These are phyloP conservation scores for Fraxinus paxiana DNA, from an alignment of 305 asterid genomes.

Conservation along the genomic window DNA sequence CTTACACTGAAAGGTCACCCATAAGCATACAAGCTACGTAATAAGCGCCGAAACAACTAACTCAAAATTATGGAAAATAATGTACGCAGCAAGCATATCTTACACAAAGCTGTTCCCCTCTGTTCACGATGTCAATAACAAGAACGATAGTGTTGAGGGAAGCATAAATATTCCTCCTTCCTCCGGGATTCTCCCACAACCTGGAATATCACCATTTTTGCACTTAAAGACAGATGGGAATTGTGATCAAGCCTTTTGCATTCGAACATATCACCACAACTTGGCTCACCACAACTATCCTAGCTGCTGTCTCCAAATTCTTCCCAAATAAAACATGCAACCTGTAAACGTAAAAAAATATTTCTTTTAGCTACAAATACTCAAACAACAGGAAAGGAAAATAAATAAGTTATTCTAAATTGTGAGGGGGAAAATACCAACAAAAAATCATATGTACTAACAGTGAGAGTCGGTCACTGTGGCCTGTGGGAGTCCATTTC, in stretches of 20 bases:
- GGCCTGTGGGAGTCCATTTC: constrained; percentile 10
- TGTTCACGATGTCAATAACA: constrained; percentile 76
- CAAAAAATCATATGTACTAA: constrained; percentile 30
- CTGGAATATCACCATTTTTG: constrained; percentile 26
- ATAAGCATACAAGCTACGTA: neutral
- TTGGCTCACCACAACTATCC: too few species aligned
- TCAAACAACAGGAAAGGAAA: too few species aligned
- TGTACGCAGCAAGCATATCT: constrained; percentile 24
- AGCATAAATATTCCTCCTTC: constrained; percentile 75
- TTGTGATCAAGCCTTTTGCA: neutral
- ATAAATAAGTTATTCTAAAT: too few species aligned
- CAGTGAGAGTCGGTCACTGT: constrained; percentile 76
- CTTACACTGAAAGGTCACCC: constrained; percentile 52
- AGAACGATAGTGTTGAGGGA: constrained; percentile 64
- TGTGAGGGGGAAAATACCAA: too few species aligned
- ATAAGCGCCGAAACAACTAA: neutral
- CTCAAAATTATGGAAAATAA: neutral
- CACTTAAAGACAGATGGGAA: neutral
- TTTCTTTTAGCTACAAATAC: too few species aligned
- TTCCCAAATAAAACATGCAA: too few species aligned
- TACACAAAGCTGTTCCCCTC: constrained; percentile 86
- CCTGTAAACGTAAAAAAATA: too few species aligned
- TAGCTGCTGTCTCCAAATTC: too few species aligned
- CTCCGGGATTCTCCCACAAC: constrained; percentile 76
- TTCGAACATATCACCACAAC: too few species aligned